Evolutionary conservation across 1,284 basidiomycete species (phyloP), one percentile per base, ranked within the genome.

Genomic region (Ustilago vetiveriae): DNA sequence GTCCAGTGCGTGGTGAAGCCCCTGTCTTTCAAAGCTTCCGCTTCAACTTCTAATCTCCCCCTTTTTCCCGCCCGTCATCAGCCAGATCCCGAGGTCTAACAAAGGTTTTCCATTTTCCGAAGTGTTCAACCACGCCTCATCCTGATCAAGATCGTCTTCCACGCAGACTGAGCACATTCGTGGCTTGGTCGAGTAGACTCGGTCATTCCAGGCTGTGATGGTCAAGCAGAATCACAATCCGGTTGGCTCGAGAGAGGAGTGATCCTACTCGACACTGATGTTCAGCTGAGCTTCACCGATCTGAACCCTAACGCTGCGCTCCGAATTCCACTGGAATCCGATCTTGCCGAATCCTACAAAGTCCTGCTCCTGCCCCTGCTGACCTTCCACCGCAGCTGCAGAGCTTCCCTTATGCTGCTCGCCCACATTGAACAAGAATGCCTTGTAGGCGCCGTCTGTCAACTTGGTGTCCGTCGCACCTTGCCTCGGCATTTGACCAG

Each of bases 401-500:
- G n/a, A n/a, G n/a, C n/a, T n/a, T n/a, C 8, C 39, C 6, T 21
- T 21, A 23, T 44, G 70, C 13, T 62, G 65, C 1, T 50, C 54
- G 2, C 74, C 75, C 2, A 79, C 59, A 27, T 76, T 71, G 56
- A 79, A 74, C 40, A 70, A 42, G 39, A 81, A 57, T 9, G 79
- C 62, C 52, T 79, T 79, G 65, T 80, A 82, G n/a, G 80, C 74
- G 13, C 72, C 75, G 50, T 65, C 62, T 0, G 62, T 65, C 46
- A 58, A 14, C 38, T 44, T 58, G 14, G 17, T 40, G 13, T 89
- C 89, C 36, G 86, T 85, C 60, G 89, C 88, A 6, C 85, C 92
- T 83, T 97, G 94, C n/a, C 92, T 84, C 2, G 95, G 94, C 8
- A 93, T 92, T 7, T 89, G 89, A 0, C 94, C 94, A 0, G 94